Percentiles rank a stretch among this genome's conserved stretches.
phyloP scores from a whole-genome alignment of 805 yeast genomes.

The Starmerella powellii region DNA sequence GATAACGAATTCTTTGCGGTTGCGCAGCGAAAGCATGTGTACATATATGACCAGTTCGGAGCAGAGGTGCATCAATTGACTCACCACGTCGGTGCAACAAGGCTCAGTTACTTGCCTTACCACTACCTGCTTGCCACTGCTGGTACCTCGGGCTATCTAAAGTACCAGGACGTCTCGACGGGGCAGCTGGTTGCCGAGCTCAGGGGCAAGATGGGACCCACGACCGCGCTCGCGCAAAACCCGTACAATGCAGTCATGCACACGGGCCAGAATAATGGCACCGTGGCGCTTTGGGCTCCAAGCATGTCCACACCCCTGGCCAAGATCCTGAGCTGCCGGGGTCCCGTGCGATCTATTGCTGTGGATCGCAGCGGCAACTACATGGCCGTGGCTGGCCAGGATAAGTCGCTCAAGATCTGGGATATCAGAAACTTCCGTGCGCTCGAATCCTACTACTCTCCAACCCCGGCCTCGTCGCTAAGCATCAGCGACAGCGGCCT shows the following conservation, averaged over 20 bases:
- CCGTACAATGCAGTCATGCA: slow-evolving; percentile 95
- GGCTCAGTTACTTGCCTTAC: slow-evolving; percentile 80
- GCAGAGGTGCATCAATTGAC: slow-evolving; percentile 82
- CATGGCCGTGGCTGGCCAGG: slow-evolving; percentile 89
- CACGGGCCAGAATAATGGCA: slow-evolving; percentile 85
- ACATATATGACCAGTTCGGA: slow-evolving; percentile 83
- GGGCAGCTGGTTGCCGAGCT: slow-evolving; percentile 75
- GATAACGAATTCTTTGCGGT: slow-evolving; percentile 83
- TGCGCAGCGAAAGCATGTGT: slow-evolving; percentile 91
- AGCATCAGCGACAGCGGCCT: slow-evolving; percentile 81
- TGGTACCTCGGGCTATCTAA: slow-evolving; percentile 78
- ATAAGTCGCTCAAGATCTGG: slow-evolving; percentile 78
- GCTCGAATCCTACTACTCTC: slow-evolving; percentile 57
- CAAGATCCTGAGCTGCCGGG: slow-evolving; percentile 67
- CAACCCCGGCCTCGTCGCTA: slow-evolving; percentile 73
- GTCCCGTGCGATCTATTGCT: slow-evolving; percentile 77
- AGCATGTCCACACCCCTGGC: slow-evolving; percentile 74
- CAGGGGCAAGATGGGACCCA: slow-evolving; percentile 82
- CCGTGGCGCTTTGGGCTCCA: slow-evolving; percentile 90
- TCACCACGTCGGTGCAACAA: slow-evolving; percentile 76
- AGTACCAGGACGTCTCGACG: slow-evolving; percentile 91
- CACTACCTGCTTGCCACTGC: slow-evolving; percentile 80
- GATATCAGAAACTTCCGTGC: slow-evolving; percentile 76
- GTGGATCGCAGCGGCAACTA: slow-evolving; percentile 84
- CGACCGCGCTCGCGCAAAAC: slow-evolving; percentile 75